These are phyloP conservation scores for Phytopythium helicoides DNA, from an alignment of 352 stramenopile genomes.

Conservation along the genomic window DNA sequence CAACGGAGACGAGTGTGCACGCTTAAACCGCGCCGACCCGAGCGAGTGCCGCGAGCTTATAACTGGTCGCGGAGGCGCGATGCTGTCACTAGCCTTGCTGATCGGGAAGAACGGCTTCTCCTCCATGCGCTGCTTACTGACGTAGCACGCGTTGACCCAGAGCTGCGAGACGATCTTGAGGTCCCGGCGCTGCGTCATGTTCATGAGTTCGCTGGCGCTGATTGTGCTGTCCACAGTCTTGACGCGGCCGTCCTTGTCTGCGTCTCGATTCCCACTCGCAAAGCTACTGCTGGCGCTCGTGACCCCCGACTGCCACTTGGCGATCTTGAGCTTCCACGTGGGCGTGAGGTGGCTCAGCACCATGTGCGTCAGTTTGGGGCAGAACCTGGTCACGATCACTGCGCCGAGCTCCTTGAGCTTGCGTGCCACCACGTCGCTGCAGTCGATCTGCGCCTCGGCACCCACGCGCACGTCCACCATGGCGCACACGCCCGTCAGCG, in stretches of 20 bases:
- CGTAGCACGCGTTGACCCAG: slow-evolving; percentile 82
- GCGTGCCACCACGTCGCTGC: slow-evolving; percentile 61
- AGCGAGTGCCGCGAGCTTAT: slow-evolving; percentile 24
- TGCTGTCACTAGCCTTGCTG: slow-evolving; percentile 34
- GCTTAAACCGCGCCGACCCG: slow-evolving; percentile 5
- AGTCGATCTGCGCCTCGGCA: slow-evolving; percentile 71
- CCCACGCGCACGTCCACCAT: slow-evolving; percentile 80
- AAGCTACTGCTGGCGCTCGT: slow-evolving; percentile 28
- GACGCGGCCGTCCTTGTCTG: slow-evolving; percentile 10
- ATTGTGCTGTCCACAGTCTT: too few species aligned
- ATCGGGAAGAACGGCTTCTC: slow-evolving; percentile 78
- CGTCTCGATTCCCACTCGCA: too few species aligned
- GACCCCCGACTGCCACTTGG: slow-evolving; percentile 51
- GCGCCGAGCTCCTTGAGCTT: slow-evolving; percentile 71
- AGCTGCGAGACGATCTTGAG: slow-evolving; percentile 80
- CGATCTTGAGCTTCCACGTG: slow-evolving; percentile 69
- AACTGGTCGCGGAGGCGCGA: slow-evolving; percentile 9
- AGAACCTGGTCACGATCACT: slow-evolving; percentile 63
- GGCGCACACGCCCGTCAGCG: slow-evolving; percentile 49
- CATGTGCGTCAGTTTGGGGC: slow-evolving; percentile 69
- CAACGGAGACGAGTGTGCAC: background rate
- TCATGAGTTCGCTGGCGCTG: background rate
- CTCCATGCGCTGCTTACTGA: slow-evolving; percentile 64
- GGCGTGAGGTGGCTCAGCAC: slow-evolving; percentile 69
- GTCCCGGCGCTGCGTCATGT: slow-evolving; percentile 16